Evolutionary conservation across 345 rosid genomes (phyloP).

Genomic region (Hypericum perforatum): DNA sequence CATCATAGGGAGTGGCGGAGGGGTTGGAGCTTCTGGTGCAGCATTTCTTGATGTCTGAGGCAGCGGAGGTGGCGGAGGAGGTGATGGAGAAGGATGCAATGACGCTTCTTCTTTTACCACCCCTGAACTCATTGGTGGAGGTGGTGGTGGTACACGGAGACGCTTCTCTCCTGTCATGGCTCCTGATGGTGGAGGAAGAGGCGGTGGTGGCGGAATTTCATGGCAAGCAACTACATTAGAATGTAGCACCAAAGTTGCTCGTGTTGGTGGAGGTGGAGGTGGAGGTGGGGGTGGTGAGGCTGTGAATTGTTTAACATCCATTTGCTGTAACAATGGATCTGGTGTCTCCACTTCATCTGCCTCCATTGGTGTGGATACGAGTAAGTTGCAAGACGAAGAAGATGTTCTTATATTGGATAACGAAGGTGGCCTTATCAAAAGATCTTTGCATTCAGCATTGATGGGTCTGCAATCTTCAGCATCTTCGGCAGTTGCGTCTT

Average conservation of each 20-base stretch:
- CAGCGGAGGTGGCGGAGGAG: constrained; percentile 2
- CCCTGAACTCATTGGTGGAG: neutral
- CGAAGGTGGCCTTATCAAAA: neutral
- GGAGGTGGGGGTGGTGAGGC: too few relatives aligned
- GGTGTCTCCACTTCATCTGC: too few relatives aligned
- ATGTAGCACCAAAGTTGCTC: too few relatives aligned
- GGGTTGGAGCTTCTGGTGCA: constrained; percentile 16
- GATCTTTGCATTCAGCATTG: constrained; percentile 7
- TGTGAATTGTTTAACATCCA: too few relatives aligned
- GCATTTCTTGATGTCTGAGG: neutral
- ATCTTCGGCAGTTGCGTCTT: constrained; percentile 14
- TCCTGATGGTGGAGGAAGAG: neutral
- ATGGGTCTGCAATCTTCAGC: neutral
- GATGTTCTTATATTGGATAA: too few relatives aligned
- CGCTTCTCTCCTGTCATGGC: neutral
- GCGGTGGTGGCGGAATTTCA: neutral
- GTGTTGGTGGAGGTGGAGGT: too few relatives aligned
- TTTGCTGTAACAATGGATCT: too few relatives aligned
- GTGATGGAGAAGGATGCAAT: neutral
- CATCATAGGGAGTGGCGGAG: constrained; percentile 12
- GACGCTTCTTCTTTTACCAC: neutral
- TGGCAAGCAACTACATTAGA: too few relatives aligned
- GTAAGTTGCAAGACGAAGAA: too few relatives aligned
- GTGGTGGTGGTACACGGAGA: neutral
- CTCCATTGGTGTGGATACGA: too few relatives aligned